Evolutionary conservation across 106 monocot species (phyloP), one percentile per base, ranked within the genome.

Genomic region (Allium sativum): DNA sequence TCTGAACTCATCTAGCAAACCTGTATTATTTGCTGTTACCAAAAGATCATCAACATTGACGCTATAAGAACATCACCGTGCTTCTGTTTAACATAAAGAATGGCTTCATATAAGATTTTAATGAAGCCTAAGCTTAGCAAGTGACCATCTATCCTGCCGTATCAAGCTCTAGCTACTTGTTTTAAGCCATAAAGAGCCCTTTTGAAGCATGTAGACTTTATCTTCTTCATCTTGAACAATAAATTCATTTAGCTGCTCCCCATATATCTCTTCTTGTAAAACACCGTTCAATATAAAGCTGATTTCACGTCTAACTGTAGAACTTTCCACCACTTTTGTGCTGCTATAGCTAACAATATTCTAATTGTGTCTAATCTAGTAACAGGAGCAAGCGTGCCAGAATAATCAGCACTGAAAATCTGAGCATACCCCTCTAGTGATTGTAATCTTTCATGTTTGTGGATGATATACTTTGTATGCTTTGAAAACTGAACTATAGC

Each of bases 401-500:
- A 9, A 8, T 11, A 57, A 21, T 57, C 57, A 21, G 21, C 14
- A 9, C 57, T 21, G 1, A 9, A 14, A 31, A 31, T 31, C 21
- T 57, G 57, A 11, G 57, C 8, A 57, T 57, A 57, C 20, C 57
- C 57, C 64, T 45, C 64, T 64, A 21, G 48, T 64, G 10, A 50
- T 64, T 7, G 20, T 21, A 46, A 64, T 50, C 21, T 64, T 64
- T 45, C 19, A 2, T 19, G 21, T 1, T 50, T 50, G 46, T 18
- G 64, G 64, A 21, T 64, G 64, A 64, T 64, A 64, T 4, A 64
- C 21, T 21, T 22, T 31, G 48, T 51, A 64, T 47, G 64, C 64
- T 50, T 64, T 64, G 9, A 47, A 64, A 31, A 31, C 3, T 31
- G 31, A 31, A 31, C 31, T 31, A 31, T 31, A 31, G 3, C 31